These are phyloP conservation scores for Ceratocystis cacaofunesta DNA, from an alignment of 2,329 filamentous ascomycete species.

Conservation along the genomic window DNA sequence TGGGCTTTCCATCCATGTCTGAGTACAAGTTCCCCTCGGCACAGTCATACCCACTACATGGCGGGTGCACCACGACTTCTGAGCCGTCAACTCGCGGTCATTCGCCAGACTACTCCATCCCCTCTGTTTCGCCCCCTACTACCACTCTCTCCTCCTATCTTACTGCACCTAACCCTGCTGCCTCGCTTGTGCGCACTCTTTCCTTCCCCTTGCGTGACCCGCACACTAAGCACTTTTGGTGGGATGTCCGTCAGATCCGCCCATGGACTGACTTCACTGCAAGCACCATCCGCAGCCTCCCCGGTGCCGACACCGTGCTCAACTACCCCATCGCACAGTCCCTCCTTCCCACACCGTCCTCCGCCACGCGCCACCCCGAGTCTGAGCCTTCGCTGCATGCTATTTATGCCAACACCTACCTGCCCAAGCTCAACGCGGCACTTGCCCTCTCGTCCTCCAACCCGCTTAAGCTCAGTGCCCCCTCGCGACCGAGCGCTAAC, in stretches of 20 bases:
- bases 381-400: constrained; percentile 62
- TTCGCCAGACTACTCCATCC: not conserved
- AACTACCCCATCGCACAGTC: constrained; percentile 49
- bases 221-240: constrained; percentile 79
- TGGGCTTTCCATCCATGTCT: not conserved
- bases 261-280: constrained; percentile 71
- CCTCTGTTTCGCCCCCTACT: constrained; percentile 31
- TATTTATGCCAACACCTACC: constrained; percentile 64
- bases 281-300: constrained; percentile 54
- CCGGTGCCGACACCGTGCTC: constrained; percentile 57
- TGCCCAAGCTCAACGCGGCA: constrained; percentile 75
- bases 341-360: constrained; percentile 44
- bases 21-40: constrained; percentile 11
- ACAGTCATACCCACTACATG: constrained; percentile 24
- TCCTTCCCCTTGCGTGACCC: constrained; percentile 53
- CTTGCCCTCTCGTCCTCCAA: constrained; percentile 58
- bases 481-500: constrained; percentile 23
- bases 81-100: not conserved
- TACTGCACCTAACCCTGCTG: constrained; percentile 63
- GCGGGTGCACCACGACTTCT: not conserved
- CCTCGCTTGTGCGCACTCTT: constrained; percentile 65
- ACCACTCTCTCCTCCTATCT: constrained; percentile 69
- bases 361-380: constrained; percentile 53
- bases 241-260: constrained; percentile 79
- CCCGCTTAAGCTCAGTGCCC: constrained; percentile 40